Conservation (phyloP, 192 early-diverging fungal genomes). For the Neocallimastix lanati region DNA sequence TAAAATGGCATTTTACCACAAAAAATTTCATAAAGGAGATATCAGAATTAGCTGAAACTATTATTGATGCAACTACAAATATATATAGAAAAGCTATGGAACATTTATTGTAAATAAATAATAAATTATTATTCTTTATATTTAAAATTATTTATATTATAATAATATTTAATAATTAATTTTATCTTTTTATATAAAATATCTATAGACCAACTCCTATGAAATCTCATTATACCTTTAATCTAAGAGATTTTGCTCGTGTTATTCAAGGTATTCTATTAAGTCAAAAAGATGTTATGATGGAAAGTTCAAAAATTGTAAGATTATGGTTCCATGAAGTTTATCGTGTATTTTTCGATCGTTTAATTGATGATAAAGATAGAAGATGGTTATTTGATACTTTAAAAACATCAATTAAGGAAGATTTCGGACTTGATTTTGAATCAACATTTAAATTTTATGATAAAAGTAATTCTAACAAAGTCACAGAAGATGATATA, state of each 20-base stretch:
- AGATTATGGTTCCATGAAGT: slow-evolving; percentile 39
- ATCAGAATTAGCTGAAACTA: slow-evolving; percentile 10
- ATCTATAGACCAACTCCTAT: slow-evolving; percentile 20
- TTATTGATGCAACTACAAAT: slow-evolving; percentile 26
- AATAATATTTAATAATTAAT: neutral
- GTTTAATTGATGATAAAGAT: slow-evolving; percentile 34
- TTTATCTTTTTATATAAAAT: neutral
- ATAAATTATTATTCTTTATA: no score
- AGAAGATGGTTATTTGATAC: slow-evolving; percentile 27
- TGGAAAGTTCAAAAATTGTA: slow-evolving; percentile 22
- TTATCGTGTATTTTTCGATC: slow-evolving; percentile 36
- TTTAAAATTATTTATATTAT: no score
- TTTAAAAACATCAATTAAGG: slow-evolving; percentile 16
- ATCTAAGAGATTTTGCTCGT: slow-evolving; percentile 34
- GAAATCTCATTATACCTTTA: slow-evolving; percentile 48
- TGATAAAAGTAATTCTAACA: slow-evolving; percentile 20
- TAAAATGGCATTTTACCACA: slow-evolving; percentile 31
- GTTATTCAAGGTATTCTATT: slow-evolving; percentile 35
- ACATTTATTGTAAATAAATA: slow-evolving; percentile 12
- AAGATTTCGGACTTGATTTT: slow-evolving; percentile 23
- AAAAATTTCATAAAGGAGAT: slow-evolving; percentile 22
- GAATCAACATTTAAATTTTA: slow-evolving; percentile 21
- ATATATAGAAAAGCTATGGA: slow-evolving; percentile 29
- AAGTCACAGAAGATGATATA: slow-evolving; percentile 24
- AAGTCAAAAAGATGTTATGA: slow-evolving; percentile 11